Evolutionary conservation across 805 yeast genomes (phyloP).

Genomic region (Candida palmyrensis): DNA sequence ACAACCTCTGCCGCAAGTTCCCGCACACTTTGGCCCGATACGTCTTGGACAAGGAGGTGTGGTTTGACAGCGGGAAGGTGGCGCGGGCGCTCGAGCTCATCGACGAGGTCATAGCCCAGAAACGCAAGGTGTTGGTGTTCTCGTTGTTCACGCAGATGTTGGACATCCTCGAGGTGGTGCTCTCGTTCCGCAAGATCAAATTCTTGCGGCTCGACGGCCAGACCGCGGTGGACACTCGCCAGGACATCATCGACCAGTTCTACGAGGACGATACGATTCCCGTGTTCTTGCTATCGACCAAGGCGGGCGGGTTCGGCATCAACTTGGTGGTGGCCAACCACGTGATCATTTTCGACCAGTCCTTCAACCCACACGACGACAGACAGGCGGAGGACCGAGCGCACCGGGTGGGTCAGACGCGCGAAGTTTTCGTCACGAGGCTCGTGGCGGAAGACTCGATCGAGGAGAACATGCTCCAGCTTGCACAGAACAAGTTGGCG

Average conservation of each 20-base stretch:
- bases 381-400: slow-evolving; percentile 98
- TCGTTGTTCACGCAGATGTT: slow-evolving; percentile 90
- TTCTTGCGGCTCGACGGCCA: slow-evolving; percentile 90
- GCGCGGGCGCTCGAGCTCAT: slow-evolving; percentile 50
- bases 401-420: slow-evolving; percentile 92
- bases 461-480: slow-evolving; percentile 80
- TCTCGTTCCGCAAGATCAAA: slow-evolving; percentile 58
- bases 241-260: slow-evolving; percentile 83
- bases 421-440: slow-evolving; percentile 75
- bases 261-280: slow-evolving; percentile 79
- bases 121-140: slow-evolving; percentile 72
- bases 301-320: slow-evolving; percentile 99
- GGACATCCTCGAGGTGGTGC: slow-evolving; percentile 77
- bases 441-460: slow-evolving; percentile 70
- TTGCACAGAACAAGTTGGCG: slow-evolving; percentile 88
- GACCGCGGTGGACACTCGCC: slow-evolving; percentile 90
- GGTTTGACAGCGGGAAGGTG: slow-evolving; percentile 74
- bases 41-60: slow-evolving; percentile 49
- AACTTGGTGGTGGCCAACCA: slow-evolving; percentile 92
- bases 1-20: slow-evolving; percentile 66
- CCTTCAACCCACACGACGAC: slow-evolving; percentile 97
- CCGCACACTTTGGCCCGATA: slow-evolving; percentile 56
- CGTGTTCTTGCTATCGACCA: slow-evolving; percentile 83
- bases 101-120: slow-evolving; percentile 48
- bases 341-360: slow-evolving; percentile 87